Conservation (phyloP, 2,329 filamentous ascomycete species). For the Colletotrichum falcatum region DNA sequence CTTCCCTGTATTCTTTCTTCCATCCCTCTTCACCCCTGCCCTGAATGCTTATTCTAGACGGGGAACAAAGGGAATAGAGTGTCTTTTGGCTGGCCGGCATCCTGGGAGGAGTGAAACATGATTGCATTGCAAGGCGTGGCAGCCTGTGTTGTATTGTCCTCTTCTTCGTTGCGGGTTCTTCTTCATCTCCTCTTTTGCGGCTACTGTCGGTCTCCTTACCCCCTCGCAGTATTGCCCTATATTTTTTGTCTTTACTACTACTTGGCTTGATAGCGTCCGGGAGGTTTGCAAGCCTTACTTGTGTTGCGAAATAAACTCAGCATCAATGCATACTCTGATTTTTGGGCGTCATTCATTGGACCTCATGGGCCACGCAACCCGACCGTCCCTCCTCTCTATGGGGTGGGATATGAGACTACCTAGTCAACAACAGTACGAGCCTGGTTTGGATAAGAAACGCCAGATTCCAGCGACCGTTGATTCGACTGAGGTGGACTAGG, state of each 20-base stretch:
- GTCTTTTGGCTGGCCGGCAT: constrained; percentile 34
- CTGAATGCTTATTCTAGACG: constrained; percentile 8
- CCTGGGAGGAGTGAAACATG: constrained; percentile 20
- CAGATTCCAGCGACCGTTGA: too few relatives aligned
- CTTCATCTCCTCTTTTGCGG: background rate
- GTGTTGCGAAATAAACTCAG: background rate
- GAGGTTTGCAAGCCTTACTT: background rate
- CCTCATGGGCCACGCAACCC: too few relatives aligned
- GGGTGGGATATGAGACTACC: background rate
- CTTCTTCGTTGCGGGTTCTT: background rate
- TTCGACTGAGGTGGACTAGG: background rate
- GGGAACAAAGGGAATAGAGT: constrained; percentile 3
- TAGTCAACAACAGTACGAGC: background rate
- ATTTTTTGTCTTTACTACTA: background rate
- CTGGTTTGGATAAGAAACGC: background rate
- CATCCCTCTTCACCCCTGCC: background rate
- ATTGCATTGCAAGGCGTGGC: constrained; percentile 35
- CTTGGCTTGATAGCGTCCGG: background rate
- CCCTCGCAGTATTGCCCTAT: background rate
- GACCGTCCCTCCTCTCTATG: too few relatives aligned
- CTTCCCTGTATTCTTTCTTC: background rate
- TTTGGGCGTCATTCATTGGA: background rate
- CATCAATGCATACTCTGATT: background rate
- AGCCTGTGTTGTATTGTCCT: constrained; percentile 13
- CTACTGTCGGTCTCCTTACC: background rate